Evolutionary conservation across 805 yeast species (phyloP).

Genomic region (Candida maesae): DNA sequence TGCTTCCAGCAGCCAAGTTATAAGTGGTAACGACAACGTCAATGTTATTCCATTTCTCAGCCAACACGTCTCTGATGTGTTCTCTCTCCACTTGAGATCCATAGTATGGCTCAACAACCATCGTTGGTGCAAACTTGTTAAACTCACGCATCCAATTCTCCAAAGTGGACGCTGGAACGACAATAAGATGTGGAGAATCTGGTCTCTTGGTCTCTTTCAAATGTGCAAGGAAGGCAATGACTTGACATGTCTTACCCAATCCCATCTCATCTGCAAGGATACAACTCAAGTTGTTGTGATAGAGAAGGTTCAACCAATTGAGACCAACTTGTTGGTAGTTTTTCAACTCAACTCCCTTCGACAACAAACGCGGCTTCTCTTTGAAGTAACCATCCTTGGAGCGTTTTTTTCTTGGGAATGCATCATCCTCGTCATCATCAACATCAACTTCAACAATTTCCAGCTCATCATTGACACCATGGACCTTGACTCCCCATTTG

Average conservation of each 20-base stretch:
- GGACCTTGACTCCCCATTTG: slow-evolving; percentile 84
- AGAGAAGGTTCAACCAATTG: slow-evolving; percentile 85
- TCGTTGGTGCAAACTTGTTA: slow-evolving; percentile 76
- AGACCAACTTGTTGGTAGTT: slow-evolving; percentile 96
- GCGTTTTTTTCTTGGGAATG: slow-evolving; percentile 24
- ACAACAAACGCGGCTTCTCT: slow-evolving; percentile 66
- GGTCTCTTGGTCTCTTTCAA: slow-evolving; percentile 58
- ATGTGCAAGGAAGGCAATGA: slow-evolving; percentile 85
- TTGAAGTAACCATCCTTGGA: slow-evolving; percentile 45
- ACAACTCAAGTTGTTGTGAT: slow-evolving; percentile 77
- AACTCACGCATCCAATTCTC: slow-evolving; percentile 98
- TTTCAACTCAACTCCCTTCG: slow-evolving; percentile 65
- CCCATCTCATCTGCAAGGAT: slow-evolving; percentile 99
- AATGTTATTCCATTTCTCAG: slow-evolving; percentile 47
- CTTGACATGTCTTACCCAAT: slow-evolving; percentile 94
- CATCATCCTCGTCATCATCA: slow-evolving; percentile 30
- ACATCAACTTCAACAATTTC: slow-evolving; percentile 53
- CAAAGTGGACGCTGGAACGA: slow-evolving; percentile 93
- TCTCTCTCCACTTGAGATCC: slow-evolving; percentile 84
- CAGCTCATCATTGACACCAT: slow-evolving; percentile 60
- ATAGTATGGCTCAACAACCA: slow-evolving; percentile 88
- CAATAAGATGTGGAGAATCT: slow-evolving; percentile 84
- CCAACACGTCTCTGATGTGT: slow-evolving; percentile 70
- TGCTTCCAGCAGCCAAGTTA: slow-evolving; percentile 83
- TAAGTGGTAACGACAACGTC: slow-evolving; percentile 96